A percentile compares a stretch with the other conserved stretches of the same genome.
phyloP scores from a whole-genome alignment of 306 rosid species.

The Quercus wislizeni region DNA sequence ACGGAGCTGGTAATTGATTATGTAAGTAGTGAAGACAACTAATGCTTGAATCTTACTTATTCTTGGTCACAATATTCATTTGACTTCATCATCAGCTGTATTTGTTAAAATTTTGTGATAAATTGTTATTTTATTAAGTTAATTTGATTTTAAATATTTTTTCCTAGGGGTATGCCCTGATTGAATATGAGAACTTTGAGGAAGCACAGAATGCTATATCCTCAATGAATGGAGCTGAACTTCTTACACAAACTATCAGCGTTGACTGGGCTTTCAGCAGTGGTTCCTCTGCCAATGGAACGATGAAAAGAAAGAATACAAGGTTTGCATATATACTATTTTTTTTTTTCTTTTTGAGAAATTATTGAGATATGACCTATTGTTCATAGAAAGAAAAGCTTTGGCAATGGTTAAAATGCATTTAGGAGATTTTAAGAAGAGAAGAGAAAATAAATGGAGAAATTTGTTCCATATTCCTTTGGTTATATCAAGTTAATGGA shows the following conservation, averaged over 20 bases:
- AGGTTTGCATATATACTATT: constrained; percentile 41
- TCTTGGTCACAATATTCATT: neutral
- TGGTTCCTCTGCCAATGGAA: constrained; percentile 76
- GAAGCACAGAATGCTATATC: constrained; percentile 87
- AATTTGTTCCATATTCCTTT: neutral
- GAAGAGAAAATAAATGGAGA: neutral
- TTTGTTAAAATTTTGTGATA: neutral
- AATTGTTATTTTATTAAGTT: neutral
- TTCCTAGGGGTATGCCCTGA: constrained; percentile 52
- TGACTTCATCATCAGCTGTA: neutral
- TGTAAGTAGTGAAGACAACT: neutral
- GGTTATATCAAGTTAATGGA: neutral
- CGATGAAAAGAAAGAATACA: constrained; percentile 65
- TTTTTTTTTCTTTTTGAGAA: neutral
- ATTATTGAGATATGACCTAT: neutral
- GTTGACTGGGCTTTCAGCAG: constrained; percentile 99
- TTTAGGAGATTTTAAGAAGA: neutral
- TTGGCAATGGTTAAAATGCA: neutral
- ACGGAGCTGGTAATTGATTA: neutral
- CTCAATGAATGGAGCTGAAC: constrained; percentile 75
- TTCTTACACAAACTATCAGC: constrained; percentile 65
- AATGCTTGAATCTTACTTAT: neutral
- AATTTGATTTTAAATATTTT: neutral
- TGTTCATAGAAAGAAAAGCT: neutral
- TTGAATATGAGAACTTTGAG: constrained; percentile 49